phyloP scores from a whole-genome alignment of 352 stramenopile species.

The Pythium pectinolyticum region DNA sequence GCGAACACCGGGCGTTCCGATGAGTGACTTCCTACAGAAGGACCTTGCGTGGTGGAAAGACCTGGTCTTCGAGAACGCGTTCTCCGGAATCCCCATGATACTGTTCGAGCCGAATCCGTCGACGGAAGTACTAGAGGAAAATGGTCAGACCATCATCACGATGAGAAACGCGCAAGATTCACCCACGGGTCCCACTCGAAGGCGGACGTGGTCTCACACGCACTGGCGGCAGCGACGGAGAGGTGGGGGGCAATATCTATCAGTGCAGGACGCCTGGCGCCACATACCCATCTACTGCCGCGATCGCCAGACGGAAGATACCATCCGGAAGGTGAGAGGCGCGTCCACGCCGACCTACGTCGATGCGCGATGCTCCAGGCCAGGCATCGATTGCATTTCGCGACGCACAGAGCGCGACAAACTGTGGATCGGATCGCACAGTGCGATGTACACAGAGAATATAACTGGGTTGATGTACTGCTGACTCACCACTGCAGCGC shows the following conservation, averaged over 20 bases:
- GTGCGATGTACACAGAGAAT: not conserved
- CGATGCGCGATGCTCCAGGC: constrained; percentile 1
- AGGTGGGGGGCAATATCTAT: not conserved
- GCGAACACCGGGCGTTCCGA: not conserved
- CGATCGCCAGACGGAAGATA: not conserved
- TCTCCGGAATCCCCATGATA: not conserved
- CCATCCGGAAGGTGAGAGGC: not conserved
- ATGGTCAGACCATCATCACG: not conserved
- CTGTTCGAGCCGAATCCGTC: not conserved
- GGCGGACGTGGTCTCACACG: not conserved
- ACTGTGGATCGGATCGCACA: not conserved
- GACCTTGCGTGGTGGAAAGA: constrained; percentile 4
- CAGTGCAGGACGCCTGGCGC: not conserved
- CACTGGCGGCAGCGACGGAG: not conserved
- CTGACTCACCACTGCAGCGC: not conserved
- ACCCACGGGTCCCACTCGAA: not conserved
- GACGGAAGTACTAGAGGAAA: not conserved
- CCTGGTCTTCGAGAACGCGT: constrained; percentile 9
- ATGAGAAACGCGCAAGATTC: not conserved
- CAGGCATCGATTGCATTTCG: not conserved
- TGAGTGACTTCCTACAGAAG: constrained; percentile 6
- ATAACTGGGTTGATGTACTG: not conserved
- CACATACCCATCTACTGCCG: not conserved
- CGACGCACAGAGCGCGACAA: not conserved
- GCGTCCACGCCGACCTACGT: not conserved